Base-by-base conservation (phyloP, 2,329 filamentous ascomycete genomes). In the Diaporthe sp. region DNA sequence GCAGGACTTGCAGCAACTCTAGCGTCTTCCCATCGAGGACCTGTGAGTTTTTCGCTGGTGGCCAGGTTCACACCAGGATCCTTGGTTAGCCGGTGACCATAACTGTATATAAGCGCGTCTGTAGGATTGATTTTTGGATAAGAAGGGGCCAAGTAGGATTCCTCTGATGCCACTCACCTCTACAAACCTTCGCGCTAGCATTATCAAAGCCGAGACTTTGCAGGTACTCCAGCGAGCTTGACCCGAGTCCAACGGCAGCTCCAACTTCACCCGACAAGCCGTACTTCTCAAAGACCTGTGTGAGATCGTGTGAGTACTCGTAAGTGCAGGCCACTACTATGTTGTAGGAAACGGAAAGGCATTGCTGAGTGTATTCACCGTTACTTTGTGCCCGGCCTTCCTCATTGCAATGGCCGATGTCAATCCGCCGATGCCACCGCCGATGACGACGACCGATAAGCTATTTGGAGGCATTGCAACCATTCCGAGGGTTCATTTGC, bases 181-280 rank as follows among this genome's bases (percentile, higher is more conserved):
- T 53, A 39, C 65, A 68, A 28, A 68, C 20, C 34, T 42, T 68
- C 6, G 65, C 65, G 55, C 47, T 68, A 13, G 31, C 49, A 20
- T 20, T 68, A n/a, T 68, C 47, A 55, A 68, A 68, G 22, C 65
- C 65, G 34, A 68, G 65, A 49, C 47, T 68, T 68, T 68, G 65
- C 49, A 68, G 28, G 31, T 68, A 68, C 2, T 68, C 47, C 47
- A 68, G 47, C 31, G 65, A 68, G 8, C 22, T 68, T 42, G 47
- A 53, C 4, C 65, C 65, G n/a, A 68, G 65, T 28, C 65, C 65
- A 55, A 68, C 65, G 47, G 65, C 65, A 39, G 65, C 65, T 68
- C 65, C 65, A 17, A 42, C 47, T 9, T 68, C 65, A 42, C 47
- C 65, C 13, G 65, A 53, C 22, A 68, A 47, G 31, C 65, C 15